phyloP scores from a whole-genome alignment of 345 rosid genomes.

The Corchorus capsularis region DNA sequence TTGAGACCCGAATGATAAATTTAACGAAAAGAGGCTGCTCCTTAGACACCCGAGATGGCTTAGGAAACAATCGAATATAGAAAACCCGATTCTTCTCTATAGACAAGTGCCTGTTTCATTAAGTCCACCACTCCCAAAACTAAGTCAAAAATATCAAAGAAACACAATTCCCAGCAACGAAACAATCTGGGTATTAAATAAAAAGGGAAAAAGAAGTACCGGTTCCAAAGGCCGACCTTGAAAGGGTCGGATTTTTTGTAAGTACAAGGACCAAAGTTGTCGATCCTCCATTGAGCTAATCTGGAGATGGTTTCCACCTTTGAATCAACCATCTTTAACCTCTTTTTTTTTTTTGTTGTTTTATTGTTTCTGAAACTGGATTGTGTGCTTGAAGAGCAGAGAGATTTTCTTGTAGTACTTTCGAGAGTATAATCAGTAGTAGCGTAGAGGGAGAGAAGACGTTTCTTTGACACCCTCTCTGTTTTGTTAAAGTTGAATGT shows the following conservation, averaged over 20 bases:
- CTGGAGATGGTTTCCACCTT: slow-evolving; percentile 89
- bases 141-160: not conserved
- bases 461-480: too few relatives aligned
- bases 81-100: slow-evolving; percentile 82
- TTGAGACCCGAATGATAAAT: slow-evolving; percentile 72
- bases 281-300: slow-evolving; percentile 93
- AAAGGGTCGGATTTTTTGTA: slow-evolving; percentile 88
- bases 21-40: slow-evolving; percentile 83
- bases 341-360: not conserved
- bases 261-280: slow-evolving; percentile 73
- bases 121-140: not conserved
- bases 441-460: too few relatives aligned
- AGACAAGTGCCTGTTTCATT: slow-evolving; percentile 64
- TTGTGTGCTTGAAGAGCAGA: too few relatives aligned
- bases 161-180: not conserved
- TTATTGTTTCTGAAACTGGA: too few relatives aligned
- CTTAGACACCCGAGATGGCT: slow-evolving; percentile 60
- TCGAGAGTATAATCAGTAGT: too few relatives aligned
- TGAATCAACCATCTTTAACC: slow-evolving; percentile 58
- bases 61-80: slow-evolving; percentile 76
- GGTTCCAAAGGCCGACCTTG: slow-evolving; percentile 93
- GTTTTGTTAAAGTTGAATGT: too few relatives aligned
- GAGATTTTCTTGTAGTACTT: too few relatives aligned
- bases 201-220: slow-evolving; percentile 43
- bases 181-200: not conserved